Evolutionary conservation across 768 basidiomycete species (phyloP), one percentile per base, ranked within the genome.

Genomic region (Boletus pseudo-olivaceus): DNA sequence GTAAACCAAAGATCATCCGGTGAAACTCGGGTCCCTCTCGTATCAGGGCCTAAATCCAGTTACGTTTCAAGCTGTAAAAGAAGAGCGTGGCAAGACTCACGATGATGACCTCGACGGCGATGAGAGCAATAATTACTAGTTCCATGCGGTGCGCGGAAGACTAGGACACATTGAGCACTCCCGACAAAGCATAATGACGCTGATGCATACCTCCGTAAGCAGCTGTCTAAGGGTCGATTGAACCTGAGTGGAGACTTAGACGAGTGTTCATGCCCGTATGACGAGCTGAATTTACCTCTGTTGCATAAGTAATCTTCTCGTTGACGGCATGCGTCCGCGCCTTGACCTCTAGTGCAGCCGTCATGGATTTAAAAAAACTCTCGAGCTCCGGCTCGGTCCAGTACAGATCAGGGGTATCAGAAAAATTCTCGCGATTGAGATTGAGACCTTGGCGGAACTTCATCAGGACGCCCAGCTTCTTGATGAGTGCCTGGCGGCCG

Each of bases 381-480:
- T 98, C 95, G 6, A 98, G 78, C 57, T 87, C 89, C 1, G 94
- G 92, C 66, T 97, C 92, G 17, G 88, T 80, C 95, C 96, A 98
- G 68, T 97, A 94, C 60, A 98, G 87, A 70, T 97, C 90, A 0
- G 90, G 92, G 1, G 86, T 84, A 63, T 95, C 93, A 44, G 85
- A 84, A 63, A 93, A 91, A 62, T 93, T 95, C 66, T 93, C 88
- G 42, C 88, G 77, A 62, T 90, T 93, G 49, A 98, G 81, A 63
- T 97, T 98, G 29, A 97, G 76, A 23, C 90, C 86, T 73, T 98
- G 96, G 41, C 96, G 79, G 68, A 98, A 91, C 63, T 86, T 87
- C 81, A 98, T 87, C 50, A 98, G 77, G 64, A 90, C 84, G 10
- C 96, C 96, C 2, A 98, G 78, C 70, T 96, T 94, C 74, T 89